Base-by-base conservation (phyloP, 2,329 filamentous ascomycete species). In the Leptosphaerulina australis region DNA sequence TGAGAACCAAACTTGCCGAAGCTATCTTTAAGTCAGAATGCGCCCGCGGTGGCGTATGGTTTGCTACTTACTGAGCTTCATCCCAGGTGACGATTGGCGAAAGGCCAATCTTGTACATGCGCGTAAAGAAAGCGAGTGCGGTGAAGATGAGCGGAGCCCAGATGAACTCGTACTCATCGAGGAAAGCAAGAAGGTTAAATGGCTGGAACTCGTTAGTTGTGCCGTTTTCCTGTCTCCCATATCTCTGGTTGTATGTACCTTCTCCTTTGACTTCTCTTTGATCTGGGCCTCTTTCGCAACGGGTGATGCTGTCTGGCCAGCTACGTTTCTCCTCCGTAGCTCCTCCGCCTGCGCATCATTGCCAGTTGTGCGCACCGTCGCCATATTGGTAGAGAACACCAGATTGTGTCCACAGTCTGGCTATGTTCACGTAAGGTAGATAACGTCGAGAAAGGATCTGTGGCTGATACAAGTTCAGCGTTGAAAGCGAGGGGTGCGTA, bases 1-100 rank as follows among this genome's bases (percentile, higher is more conserved):
- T 99, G 93, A 66, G 93, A 97, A 59, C 94, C 94, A 75, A 99
- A 99, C 79, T 99, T 99, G 72, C 90, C 90, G 74, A 95, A 95
- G 75, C 88, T 91, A 66, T 50, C 4, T 30, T 21, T n/a, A 14
- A 45, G 60, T 73, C 37, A 71, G 67, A 55, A 20, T 29, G 45
- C 20, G 31, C 28, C 15, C 28, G 49, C 29, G 21, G 15, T 38
- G 22, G 15, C 37, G 17, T 21, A 5, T 20, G 14, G 18, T 22
- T 17, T 14, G 36, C 17, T 40, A 64, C 83, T 73, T 84, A 87
- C 84, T 89, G 86, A 62, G 86, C 86, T 77, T 89, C 86, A 71
- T 89, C 86, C 86, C 86, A 89, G 37, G 86, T 89, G 51, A 89
- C 86, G 63, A 89, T 89, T 55, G 83, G 80, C 35, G 86, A 89